Base-by-base conservation (phyloP, 306 rosid genomes). In the Cicer pinnatifidum region DNA sequence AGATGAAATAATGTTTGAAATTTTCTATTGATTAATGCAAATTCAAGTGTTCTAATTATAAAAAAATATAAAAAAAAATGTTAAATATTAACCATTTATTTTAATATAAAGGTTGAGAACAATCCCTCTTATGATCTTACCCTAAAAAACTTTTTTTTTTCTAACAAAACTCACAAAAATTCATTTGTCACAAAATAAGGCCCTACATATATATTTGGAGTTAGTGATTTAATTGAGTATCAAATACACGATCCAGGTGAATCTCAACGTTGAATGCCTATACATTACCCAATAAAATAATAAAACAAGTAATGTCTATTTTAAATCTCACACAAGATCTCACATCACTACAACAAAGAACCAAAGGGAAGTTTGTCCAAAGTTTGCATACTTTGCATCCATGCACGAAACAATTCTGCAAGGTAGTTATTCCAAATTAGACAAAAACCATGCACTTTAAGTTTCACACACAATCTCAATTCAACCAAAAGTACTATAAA, bases 401-500 rank as follows among this genome's bases (percentile, higher is more conserved):
- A 52, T 58, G 19, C 73, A 62, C 0, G 48, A 13, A 12, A 1
- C 13, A 41, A 11, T 56, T 20, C 4, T 44, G 5, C 53, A 52
- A 52, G 44, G 44, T 53, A 46, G 33, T 46, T 7, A 19, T 72
- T 38, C 64, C 47, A 56, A 73, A 57, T 38, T 8, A 45, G 53
- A 51, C 39, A 72, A 72, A 72, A 57, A 15, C 23, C 57, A 37
- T 47, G 23, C 69, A 65, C 23, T 64, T 1, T 41, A n/a, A 9
- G 8, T 4, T 1, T 54, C 28, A 1, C 69, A 6, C 47, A 66
- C 9, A 6, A 15, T 9, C 37, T 20, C 37, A n/a, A 75, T 52
- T 35, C 61, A 35, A 50, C 52, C 16, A 37, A 69, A 69, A 51
- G 17, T n/a, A 28, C 6, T 2, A 45, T 9, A 68, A 68, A 7